Percentiles rank a stretch among this genome's conserved stretches.
Conservation (phyloP, 2,329 filamentous ascomycete genomes). For the Cordyceps cicadae region DNA sequence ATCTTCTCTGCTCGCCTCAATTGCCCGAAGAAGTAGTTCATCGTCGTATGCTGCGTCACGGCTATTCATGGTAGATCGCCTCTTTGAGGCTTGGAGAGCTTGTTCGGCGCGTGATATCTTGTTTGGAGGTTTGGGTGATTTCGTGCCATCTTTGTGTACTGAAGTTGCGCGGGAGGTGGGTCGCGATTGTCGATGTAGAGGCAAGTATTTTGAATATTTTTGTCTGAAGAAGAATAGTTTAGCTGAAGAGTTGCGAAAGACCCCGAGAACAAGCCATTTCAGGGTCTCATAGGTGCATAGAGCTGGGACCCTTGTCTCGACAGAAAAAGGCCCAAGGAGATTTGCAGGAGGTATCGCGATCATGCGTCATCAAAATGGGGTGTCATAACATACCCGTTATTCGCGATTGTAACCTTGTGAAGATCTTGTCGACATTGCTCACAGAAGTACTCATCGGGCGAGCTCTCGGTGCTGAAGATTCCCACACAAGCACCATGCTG, state of each 20-base stretch:
- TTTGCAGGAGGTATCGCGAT: not conserved
- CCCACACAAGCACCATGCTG: slow-evolving; percentile 97
- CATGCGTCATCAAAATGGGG: not conserved
- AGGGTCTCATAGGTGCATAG: not conserved
- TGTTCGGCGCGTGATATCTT: slow-evolving; percentile 48
- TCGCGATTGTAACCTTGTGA: slow-evolving; percentile 72
- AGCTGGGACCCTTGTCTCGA: not conserved
- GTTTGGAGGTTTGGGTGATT: slow-evolving; percentile 44
- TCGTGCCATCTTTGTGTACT: slow-evolving; percentile 52
- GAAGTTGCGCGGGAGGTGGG: slow-evolving; percentile 56
- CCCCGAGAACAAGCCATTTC: not conserved
- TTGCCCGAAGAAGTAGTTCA: slow-evolving; percentile 76
- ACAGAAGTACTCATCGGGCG: slow-evolving; percentile 96
- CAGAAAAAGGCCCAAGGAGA: not conserved
- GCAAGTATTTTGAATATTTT: slow-evolving; percentile 59
- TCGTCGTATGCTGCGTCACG: slow-evolving; percentile 92
- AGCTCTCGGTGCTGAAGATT: slow-evolving; percentile 87
- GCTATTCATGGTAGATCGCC: slow-evolving; percentile 96
- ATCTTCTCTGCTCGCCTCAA: slow-evolving; percentile 91
- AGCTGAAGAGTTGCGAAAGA: slow-evolving; percentile 12
- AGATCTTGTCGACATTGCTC: slow-evolving; percentile 88
- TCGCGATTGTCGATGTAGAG: slow-evolving; percentile 48
- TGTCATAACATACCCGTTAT: slow-evolving; percentile 65
- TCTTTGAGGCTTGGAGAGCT: slow-evolving; percentile 57
- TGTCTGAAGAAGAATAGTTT: slow-evolving; percentile 34